Base-by-base conservation (phyloP, 345 rosid species). In the Turnera subulata region DNA sequence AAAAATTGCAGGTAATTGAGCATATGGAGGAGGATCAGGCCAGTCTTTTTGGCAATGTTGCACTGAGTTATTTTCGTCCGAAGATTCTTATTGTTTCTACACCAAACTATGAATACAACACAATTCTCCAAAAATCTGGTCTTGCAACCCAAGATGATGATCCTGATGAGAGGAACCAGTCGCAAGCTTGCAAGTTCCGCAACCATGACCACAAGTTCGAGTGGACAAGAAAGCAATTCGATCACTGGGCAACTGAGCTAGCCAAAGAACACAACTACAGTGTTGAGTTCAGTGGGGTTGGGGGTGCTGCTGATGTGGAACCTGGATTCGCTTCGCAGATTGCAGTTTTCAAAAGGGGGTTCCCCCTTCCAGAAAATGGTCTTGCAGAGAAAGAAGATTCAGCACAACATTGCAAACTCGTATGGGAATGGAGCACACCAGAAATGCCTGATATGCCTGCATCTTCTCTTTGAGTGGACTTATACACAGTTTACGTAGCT, bases 181-280 rank as follows among this genome's bases (percentile, higher is more conserved):
- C 72, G 4, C 86, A 78, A 40, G 64, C 78, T 25, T 80, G 84
- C 6, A 85, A 71, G 20, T 93, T 89, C 55, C 91, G 97, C 61
- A 89, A 89, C 81, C 90, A 86, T 46, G 99, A 89, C 76, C 99
- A 93, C 76, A 93, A 89, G 73, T 93, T 93, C 56, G 99, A 93
- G 72, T 93, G 97, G 99, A 93, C 94, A 11, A 87, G 94, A 49
- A 79, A 77, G 70, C 96, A 89, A 76, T 89, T 93, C 55, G 73
- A 77, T 61, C 45, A 50, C 0, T 93, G 97, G 99, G 95, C 94
- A 14, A 57, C 80, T 21, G 71, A 73, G 14, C 56, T 93, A 72
- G 97, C 88, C 0, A 33, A 54, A 4, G 63, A 59, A 48, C 84
- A 93, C 72, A 63, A 68, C 55, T 93, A 93, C 72, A 58, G 71